Conservation (phyloP, 2,329 filamentous ascomycete species). For the Talaromyces pinophilus region DNA sequence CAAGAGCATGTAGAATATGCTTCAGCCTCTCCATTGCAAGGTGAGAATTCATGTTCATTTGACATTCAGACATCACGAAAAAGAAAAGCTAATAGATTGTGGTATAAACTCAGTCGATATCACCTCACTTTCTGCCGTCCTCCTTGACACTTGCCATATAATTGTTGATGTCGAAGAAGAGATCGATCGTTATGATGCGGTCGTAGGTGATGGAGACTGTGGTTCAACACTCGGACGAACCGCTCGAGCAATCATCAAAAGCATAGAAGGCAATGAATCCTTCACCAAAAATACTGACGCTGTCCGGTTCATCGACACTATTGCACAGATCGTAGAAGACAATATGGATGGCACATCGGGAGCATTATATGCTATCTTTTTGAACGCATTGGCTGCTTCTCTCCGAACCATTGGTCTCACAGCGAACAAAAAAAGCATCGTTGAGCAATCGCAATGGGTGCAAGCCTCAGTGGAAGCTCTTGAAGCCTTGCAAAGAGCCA, state of each 20-base stretch:
- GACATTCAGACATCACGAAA: not conserved
- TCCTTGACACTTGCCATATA: not conserved
- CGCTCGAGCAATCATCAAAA: not conserved
- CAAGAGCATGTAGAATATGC: not conserved
- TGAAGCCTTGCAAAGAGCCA: not conserved
- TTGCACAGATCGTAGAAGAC: not conserved
- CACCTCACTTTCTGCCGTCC: not conserved
- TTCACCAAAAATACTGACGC: not conserved
- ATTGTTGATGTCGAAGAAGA: not conserved
- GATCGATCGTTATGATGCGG: not conserved
- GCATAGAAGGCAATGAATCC: not conserved
- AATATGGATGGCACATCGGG: not conserved
- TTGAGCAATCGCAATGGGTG: not conserved
- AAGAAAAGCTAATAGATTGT: not conserved
- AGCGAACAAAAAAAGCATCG: not conserved
- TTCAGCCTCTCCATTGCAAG: not conserved
- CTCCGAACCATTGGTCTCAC: not conserved
- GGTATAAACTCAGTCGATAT: not conserved
- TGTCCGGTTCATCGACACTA: not conserved
- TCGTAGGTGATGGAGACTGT: not conserved
- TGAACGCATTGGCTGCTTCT: not conserved
- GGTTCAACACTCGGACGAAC: not conserved
- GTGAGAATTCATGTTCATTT: not conserved
- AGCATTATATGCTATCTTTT: not conserved
- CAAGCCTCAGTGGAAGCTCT: not conserved